phyloP scores from a whole-genome alignment of 257 asterid species.

The Solanum sitiens region DNA sequence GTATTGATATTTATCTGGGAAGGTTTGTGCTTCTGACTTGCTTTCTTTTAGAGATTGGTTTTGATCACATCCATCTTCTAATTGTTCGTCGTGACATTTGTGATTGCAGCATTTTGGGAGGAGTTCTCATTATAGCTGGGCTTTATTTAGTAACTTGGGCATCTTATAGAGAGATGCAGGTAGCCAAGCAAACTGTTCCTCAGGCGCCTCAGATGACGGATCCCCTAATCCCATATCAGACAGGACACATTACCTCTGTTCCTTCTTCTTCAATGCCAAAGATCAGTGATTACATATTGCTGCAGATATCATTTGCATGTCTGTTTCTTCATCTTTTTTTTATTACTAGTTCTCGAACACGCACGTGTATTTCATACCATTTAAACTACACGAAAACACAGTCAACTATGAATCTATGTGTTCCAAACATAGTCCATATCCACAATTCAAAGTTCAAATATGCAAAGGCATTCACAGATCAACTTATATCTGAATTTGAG shows the following conservation, averaged over 20 bases:
- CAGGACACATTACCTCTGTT: conserved; percentile 42
- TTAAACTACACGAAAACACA: too few relatives aligned
- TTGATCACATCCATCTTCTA: background rate
- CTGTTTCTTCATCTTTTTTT: background rate
- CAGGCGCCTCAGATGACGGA: conserved; percentile 34
- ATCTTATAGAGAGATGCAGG: conserved; percentile 47
- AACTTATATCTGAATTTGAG: too few relatives aligned
- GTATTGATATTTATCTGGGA: conserved; percentile 85
- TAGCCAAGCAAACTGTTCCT: conserved; percentile 10
- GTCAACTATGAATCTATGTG: too few relatives aligned
- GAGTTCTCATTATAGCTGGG: conserved; percentile 67
- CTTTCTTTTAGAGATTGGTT: background rate
- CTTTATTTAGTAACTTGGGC: conserved; percentile 92
- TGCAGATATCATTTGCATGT: background rate
- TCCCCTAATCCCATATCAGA: conserved; percentile 34
- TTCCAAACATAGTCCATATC: too few relatives aligned
- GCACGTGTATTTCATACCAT: too few relatives aligned
- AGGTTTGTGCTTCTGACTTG: conserved; percentile 28
- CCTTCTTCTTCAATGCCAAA: conserved; percentile 40
- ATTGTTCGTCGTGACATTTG: background rate
- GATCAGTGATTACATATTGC: conserved; percentile 32
- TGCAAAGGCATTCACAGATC: too few relatives aligned
- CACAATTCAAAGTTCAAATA: too few relatives aligned
- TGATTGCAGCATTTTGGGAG: conserved; percentile 73
- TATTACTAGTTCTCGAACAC: too few relatives aligned